A percentile compares a stretch with the other conserved stretches of the same genome.
These are phyloP conservation scores for Pythium brachiatum DNA, from an alignment of 352 stramenopile genomes.

Conservation along the genomic window DNA sequence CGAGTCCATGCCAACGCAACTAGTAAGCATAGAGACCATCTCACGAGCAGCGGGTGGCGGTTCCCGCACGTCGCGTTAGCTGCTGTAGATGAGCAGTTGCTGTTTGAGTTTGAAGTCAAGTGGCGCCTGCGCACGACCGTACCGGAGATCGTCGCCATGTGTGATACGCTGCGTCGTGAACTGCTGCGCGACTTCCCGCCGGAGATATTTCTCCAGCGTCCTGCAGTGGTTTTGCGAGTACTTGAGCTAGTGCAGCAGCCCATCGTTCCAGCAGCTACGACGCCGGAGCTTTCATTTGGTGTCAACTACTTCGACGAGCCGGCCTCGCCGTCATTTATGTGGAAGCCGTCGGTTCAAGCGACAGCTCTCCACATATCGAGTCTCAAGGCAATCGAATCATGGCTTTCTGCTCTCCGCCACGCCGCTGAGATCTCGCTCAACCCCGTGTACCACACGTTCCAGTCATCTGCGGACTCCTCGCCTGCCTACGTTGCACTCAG, in stretches of 20 bases:
- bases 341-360: slow-evolving; percentile 45
- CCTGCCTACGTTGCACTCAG: not conserved
- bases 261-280: slow-evolving; percentile 33
- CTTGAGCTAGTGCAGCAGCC: slow-evolving; percentile 65
- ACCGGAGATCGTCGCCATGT: slow-evolving; percentile 50
- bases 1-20: not conserved
- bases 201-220: slow-evolving; percentile 68
- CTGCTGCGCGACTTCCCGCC: slow-evolving; percentile 66
- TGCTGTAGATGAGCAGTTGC: slow-evolving; percentile 58
- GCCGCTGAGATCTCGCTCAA: slow-evolving; percentile 35
- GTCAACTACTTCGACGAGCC: slow-evolving; percentile 79
- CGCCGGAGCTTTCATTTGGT: slow-evolving; percentile 30
- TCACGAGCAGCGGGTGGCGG: slow-evolving; percentile 39
- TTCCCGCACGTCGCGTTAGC: slow-evolving; percentile 54
- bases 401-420: slow-evolving; percentile 43
- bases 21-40: not conserved
- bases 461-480: slow-evolving; percentile 12
- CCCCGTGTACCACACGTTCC: slow-evolving; percentile 42
- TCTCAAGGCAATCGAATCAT: slow-evolving; percentile 61
- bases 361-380: slow-evolving; percentile 55
- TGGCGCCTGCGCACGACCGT: slow-evolving; percentile 44
- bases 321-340: slow-evolving; percentile 34
- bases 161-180: slow-evolving; percentile 45
- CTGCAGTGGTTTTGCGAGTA: slow-evolving; percentile 52
- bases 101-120: slow-evolving; percentile 84